Percentiles rank a stretch among this genome's conserved stretches.
phyloP scores from a whole-genome alignment of 108 stramenopile species.

The Discostella stelligeroides region DNA sequence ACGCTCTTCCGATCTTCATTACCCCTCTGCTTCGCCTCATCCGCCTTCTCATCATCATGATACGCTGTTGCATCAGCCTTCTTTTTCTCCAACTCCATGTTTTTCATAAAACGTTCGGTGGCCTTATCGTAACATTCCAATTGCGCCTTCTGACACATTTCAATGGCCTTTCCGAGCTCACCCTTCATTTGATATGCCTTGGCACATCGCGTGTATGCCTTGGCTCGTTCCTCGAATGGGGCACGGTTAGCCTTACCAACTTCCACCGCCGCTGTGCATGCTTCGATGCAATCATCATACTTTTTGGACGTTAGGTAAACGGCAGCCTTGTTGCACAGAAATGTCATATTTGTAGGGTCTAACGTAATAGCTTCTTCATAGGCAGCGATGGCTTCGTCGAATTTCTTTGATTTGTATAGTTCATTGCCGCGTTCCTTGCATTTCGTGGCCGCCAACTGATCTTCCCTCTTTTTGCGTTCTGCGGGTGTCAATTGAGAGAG shows the following conservation, averaged over 20 bases:
- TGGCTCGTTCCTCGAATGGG: conserved; percentile 94
- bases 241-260: conserved; percentile 90
- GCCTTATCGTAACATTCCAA: conserved; percentile 86
- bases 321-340: conserved; percentile 95
- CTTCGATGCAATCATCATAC: conserved; percentile 83
- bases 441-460: conserved; percentile 70
- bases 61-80: conserved; percentile 90
- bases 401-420: conserved; percentile 93
- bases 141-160: conserved; percentile 87
- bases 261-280: conserved; percentile 89
- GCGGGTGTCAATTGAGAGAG: conserved; percentile 74
- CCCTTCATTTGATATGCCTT: conserved; percentile 93
- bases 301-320: conserved; percentile 94
- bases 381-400: conserved; percentile 93
- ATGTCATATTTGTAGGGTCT: conserved; percentile 96
- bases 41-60: conserved; percentile 94
- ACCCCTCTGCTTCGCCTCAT: conserved; percentile 97
- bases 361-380: conserved; percentile 98
- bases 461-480: conserved; percentile 83
- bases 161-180: conserved; percentile 90
- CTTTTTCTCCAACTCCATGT: conserved; percentile 91
- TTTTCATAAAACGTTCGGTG: conserved; percentile 94
- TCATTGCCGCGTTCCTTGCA: conserved; percentile 93
- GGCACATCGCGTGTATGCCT: conserved; percentile 91
- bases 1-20: conserved; percentile 92